phyloP scores from a whole-genome alignment of 148 eudicot genomes.

The Simmondsia chinensis region DNA sequence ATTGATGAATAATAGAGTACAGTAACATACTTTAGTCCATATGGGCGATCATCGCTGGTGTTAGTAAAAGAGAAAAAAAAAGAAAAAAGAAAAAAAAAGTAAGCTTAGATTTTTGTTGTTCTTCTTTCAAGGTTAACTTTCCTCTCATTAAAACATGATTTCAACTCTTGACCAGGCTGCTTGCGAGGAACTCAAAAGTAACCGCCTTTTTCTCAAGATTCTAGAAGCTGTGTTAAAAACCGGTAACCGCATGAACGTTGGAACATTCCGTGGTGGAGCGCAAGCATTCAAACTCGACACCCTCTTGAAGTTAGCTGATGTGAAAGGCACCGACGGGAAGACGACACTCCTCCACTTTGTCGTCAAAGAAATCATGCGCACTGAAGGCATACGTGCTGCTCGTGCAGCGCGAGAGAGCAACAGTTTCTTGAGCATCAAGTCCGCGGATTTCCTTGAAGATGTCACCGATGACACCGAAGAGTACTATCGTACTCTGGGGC shows the following conservation, averaged over 20 bases:
- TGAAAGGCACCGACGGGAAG: conserved; percentile 71
- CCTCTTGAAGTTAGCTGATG: conserved; percentile 63
- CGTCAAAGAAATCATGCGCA: conserved; percentile 67
- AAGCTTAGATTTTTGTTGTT: too few species aligned
- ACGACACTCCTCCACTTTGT: conserved; percentile 76
- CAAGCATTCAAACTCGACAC: conserved; percentile 80
- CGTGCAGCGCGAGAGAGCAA: conserved; percentile 37
- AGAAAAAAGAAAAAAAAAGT: too few species aligned
- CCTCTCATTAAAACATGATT: too few species aligned
- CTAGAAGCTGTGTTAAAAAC: conserved; percentile 81
- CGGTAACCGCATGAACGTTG: conserved; percentile 76
- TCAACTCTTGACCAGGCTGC: too few species aligned
- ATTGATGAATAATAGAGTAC: too few species aligned
- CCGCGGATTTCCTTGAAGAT: conserved; percentile 38
- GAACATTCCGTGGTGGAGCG: conserved; percentile 75
- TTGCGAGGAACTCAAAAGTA: conserved; percentile 53
- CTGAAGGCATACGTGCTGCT: conserved; percentile 70
- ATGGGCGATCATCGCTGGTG: too few species aligned
- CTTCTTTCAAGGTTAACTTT: too few species aligned
- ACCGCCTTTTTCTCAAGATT: conserved; percentile 69
- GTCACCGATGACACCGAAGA: conserved; percentile 41
- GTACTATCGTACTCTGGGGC: conserved; percentile 51
- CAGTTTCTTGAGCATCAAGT: conserved; percentile 27
- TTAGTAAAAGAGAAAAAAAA: too few species aligned
- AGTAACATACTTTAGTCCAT: too few species aligned